A percentile compares a stretch with the other conserved stretches of the same genome.
Conservation (phyloP, 495 filamentous ascomycete species). For the Xylaria longipes region DNA sequence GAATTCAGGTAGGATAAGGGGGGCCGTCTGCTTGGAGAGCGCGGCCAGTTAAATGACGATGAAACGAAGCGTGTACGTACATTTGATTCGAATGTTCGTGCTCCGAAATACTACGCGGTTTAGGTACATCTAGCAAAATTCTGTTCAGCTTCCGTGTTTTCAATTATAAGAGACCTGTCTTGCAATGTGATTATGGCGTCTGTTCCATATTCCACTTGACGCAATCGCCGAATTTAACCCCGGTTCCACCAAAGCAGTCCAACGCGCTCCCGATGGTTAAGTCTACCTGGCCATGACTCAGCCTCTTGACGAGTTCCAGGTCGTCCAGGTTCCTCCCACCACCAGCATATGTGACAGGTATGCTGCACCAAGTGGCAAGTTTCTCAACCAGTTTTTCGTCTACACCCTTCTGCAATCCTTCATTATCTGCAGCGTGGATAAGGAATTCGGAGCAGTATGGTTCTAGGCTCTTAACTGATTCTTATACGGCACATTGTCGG, state of each 20-base stretch:
- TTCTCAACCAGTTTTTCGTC: slow-evolving; percentile 81
- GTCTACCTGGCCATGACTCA: slow-evolving; percentile 84
- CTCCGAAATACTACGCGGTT: slow-evolving; percentile 15
- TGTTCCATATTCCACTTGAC: slow-evolving; percentile 78
- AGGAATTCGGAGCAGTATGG: slow-evolving; percentile 94
- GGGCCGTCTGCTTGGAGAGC: slow-evolving; percentile 14
- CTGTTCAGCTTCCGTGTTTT: background rate
- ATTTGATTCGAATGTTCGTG: slow-evolving; percentile 31
- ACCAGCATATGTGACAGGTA: slow-evolving; percentile 95
- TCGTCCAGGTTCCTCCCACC: slow-evolving; percentile 84
- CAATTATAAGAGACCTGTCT: background rate
- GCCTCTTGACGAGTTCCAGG: slow-evolving; percentile 74
- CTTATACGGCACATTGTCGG: slow-evolving; percentile 48
- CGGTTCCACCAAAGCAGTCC: slow-evolving; percentile 91
- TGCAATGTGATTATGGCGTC: slow-evolving; percentile 5
- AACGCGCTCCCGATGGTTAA: slow-evolving; percentile 95
- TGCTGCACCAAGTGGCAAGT: slow-evolving; percentile 82
- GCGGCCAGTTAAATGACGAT: slow-evolving; percentile 33
- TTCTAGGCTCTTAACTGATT: slow-evolving; percentile 78
- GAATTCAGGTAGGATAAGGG: slow-evolving; percentile 29
- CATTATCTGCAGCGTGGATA: slow-evolving; percentile 98
- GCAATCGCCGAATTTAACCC: slow-evolving; percentile 86
- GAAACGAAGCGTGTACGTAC: slow-evolving; percentile 35
- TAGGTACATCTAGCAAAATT: slow-evolving; percentile 19
- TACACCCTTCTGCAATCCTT: slow-evolving; percentile 88